Conservation (phyloP, 2,329 filamentous ascomycete genomes). For the Sporothrix euskadiensis region DNA sequence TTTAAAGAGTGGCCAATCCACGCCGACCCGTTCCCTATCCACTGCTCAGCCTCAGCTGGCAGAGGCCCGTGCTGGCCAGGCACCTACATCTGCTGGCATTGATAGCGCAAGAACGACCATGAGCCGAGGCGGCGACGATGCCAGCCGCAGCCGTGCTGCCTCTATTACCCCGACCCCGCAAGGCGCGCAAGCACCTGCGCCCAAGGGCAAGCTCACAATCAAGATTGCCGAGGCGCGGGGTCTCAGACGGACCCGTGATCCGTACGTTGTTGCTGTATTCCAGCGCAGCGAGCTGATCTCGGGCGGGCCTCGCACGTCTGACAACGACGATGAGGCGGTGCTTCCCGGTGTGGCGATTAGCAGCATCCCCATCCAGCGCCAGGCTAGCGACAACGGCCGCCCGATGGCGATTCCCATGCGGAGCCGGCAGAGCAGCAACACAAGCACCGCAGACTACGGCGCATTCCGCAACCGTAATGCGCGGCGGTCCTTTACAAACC, state of each 20-base stretch:
- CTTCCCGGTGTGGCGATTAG: conserved; percentile 46
- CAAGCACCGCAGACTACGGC: conserved; percentile 70
- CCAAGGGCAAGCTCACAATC: conserved; percentile 86
- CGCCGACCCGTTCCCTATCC: conserved; percentile 85
- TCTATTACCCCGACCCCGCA: conserved; percentile 54
- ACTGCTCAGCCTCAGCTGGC: conserved; percentile 54
- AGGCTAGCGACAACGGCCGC: conserved; percentile 77
- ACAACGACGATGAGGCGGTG: conserved; percentile 59
- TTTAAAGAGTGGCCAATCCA: conserved; percentile 88
- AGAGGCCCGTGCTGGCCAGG: neutral
- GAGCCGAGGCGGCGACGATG: conserved; percentile 31
- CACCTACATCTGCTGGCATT: conserved; percentile 28
- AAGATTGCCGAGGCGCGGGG: conserved; percentile 85
- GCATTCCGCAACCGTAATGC: conserved; percentile 61
- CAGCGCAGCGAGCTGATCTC: conserved; percentile 97
- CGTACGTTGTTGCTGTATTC: conserved; percentile 95
- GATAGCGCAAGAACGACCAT: conserved; percentile 39
- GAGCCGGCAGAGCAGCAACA: conserved; percentile 94
- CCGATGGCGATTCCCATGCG: conserved; percentile 96
- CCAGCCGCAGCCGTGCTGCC: conserved; percentile 50
- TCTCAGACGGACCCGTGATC: conserved; percentile 77
- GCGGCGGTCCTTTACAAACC: conserved; percentile 68
- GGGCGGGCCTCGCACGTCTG: conserved; percentile 68
- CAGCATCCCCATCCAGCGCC: conserved; percentile 60
- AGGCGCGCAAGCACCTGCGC: conserved; percentile 65